Conservation (phyloP, 208 protist genomes). For the Leishmania gerbilli region DNA sequence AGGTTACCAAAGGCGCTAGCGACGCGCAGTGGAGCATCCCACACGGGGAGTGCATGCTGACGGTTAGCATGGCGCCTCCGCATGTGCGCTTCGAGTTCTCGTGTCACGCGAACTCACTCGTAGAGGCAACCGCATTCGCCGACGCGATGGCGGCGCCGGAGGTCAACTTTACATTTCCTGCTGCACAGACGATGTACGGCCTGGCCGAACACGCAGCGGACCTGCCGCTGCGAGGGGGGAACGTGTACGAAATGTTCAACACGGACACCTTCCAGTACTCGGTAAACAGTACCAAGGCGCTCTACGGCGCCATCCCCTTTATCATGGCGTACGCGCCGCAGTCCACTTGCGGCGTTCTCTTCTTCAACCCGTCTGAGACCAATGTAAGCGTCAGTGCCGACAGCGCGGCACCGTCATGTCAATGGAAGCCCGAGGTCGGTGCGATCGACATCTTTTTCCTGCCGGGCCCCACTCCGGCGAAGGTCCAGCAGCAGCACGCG, state of each 20-base stretch:
- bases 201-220: conserved; percentile 96
- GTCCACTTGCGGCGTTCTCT: conserved; percentile 88
- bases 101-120: conserved; percentile 21
- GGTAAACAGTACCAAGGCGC: conserved; percentile 90
- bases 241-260: conserved; percentile 97
- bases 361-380: conserved; percentile 95
- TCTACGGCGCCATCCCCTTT: conserved; percentile 98
- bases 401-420: conserved; percentile 42
- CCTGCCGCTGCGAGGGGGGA: conserved; percentile 74
- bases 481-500: conserved; percentile 94
- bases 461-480: conserved; percentile 82
- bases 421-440: conserved; percentile 95
- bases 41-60: conserved; percentile 38
- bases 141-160: conserved; percentile 6
- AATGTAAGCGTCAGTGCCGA: conserved; percentile 42
- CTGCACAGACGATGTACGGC: conserved; percentile 91
- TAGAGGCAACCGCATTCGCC: conserved; percentile 10
- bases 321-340: conserved; percentile 85
- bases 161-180: conserved; percentile 53
- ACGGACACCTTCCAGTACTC: conserved; percentile 98
- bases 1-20: neutral
- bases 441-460: conserved; percentile 97
- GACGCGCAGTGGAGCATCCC: conserved; percentile 17
- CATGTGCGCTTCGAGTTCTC: conserved; percentile 23
- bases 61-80: neutral